phyloP scores from a whole-genome alignment of 192 early-diverging fungal genomes.

The Backusella tuberculispora region DNA sequence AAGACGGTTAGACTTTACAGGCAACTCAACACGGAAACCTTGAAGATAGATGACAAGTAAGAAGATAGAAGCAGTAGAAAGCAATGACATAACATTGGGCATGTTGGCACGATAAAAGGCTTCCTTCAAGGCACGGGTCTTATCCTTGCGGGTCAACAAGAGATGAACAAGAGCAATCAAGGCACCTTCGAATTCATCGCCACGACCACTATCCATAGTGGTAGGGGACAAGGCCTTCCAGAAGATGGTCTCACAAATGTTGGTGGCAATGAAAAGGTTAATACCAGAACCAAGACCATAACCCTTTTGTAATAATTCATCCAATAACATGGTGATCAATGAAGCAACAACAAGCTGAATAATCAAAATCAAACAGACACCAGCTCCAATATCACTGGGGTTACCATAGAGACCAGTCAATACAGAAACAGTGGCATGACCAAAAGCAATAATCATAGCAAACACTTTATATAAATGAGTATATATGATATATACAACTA shows the following conservation, averaged over 20 bases:
- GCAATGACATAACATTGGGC: conserved; percentile 90
- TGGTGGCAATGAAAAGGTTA: conserved; percentile 99
- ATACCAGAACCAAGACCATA: conserved; percentile 99
- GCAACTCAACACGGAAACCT: conserved; percentile 99
- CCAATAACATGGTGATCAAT: conserved; percentile 96
- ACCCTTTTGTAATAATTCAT: conserved; percentile 99
- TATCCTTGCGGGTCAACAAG: conserved; percentile 93
- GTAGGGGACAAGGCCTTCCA: conserved; percentile 99
- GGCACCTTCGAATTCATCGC: conserved; percentile 99
- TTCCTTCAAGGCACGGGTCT: conserved; percentile 95
- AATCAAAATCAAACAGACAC: conserved; percentile 94
- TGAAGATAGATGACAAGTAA: conserved; percentile 94
- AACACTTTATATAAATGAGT: conserved; percentile 65
- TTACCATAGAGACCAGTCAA: conserved; percentile 98
- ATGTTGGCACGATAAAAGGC: conserved; percentile 91
- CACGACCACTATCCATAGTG: conserved; percentile 96
- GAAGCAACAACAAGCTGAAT: conserved; percentile 97
- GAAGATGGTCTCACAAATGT: conserved; percentile 99
- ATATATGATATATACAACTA: neutral
- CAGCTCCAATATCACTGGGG: conserved; percentile 94
- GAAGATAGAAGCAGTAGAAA: conserved; percentile 89
- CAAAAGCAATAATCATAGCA: conserved; percentile 99
- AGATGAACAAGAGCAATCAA: conserved; percentile 94
- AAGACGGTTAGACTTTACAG: conserved; percentile 92
- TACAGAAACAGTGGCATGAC: conserved; percentile 97